Percentiles rank a stretch among this genome's conserved stretches.
Evolutionary conservation across 2,329 filamentous ascomycete genomes (phyloP).

Genomic region (Phialophora verrucosa): DNA sequence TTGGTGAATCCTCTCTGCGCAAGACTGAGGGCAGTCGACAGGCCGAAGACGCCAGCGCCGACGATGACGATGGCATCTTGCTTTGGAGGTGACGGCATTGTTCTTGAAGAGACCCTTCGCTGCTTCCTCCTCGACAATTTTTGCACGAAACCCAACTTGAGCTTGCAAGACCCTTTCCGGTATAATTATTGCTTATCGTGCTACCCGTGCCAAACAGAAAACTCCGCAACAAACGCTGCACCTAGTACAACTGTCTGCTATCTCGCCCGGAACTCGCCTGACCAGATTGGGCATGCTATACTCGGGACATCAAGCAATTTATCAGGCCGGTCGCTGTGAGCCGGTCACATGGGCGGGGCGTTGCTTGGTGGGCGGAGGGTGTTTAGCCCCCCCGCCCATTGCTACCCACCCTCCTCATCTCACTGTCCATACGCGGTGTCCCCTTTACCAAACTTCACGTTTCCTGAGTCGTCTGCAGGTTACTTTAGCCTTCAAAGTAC

Average conservation of each 20-base stretch:
- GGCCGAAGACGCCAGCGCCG: slow-evolving; percentile 60
- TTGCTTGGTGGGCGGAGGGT: not conserved
- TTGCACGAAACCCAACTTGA: not conserved
- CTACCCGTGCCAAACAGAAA: too few relatives aligned
- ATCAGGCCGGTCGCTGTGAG: not conserved
- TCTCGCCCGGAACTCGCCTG: not conserved
- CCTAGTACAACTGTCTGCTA: not conserved
- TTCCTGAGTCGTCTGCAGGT: not conserved
- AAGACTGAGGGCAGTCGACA: slow-evolving; percentile 51
- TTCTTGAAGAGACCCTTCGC: not conserved
- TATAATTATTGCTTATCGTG: not conserved
- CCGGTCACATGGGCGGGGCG: not conserved
- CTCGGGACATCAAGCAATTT: not conserved
- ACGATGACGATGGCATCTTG: slow-evolving; percentile 46
- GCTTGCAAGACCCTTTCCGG: not conserved
- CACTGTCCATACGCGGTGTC: not conserved
- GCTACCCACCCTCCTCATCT: not conserved
- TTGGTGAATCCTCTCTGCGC: slow-evolving; percentile 53
- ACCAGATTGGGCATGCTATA: not conserved
- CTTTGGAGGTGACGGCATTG: not conserved
- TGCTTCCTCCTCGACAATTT: not conserved
- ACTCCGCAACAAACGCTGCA: too few relatives aligned
- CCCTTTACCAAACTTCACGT: not conserved
- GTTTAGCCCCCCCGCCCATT: not conserved
- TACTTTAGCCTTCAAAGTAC: not conserved